Evolutionary conservation across 306 rosid species (phyloP), one percentile per base, ranked within the genome.

Genomic region (Vigna reflexopilosa): DNA sequence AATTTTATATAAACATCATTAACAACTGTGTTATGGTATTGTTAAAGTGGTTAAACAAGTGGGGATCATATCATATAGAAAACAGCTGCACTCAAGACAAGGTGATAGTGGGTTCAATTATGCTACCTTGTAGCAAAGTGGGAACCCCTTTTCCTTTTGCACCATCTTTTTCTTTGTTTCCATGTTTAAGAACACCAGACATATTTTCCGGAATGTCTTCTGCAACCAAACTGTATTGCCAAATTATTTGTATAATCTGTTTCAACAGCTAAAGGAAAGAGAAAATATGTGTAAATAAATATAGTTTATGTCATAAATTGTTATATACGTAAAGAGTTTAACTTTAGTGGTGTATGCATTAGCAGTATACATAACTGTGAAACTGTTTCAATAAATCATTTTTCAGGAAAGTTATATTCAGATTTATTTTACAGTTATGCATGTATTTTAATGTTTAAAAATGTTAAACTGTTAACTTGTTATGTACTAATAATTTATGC

Each of bases 81-180:
- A 58, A 42, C 22, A 57, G 5, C 32, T 50, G 19, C 63, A 65
- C 76, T 75, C 45, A 69, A 81, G 85, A 81, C 73, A 81, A 69
- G 47, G 62, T 19, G 40, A 30, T 72, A 78, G 81, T 83, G 86
- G 58, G 49, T 71, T 74, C 83, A 83, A 83, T 83, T 66, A 83
- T 83, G 44, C 26, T 51, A 8, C 15, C 62, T 73, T 73, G 58
- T 34, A 19, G 32, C 68, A 57, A 78, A 83, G 77, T 50, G 61
- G 75, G 67, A 77, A 34, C 24, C 67, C 42, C 34, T 22, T 69
- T 50, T 16, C 67, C 36, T 13, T 26, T 26, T 19, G 16, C 5
- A 9, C 68, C 20, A 16, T 68, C 42, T 69, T 40, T 82, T 54
- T 52, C 47, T 67, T 72, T 58, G 83, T 68, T 78, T 61, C 70